A percentile compares a stretch with the other conserved stretches of the same genome.
phyloP scores from a whole-genome alignment of 2,329 filamentous ascomycete species.

The Lasiodiplodia theobromae region DNA sequence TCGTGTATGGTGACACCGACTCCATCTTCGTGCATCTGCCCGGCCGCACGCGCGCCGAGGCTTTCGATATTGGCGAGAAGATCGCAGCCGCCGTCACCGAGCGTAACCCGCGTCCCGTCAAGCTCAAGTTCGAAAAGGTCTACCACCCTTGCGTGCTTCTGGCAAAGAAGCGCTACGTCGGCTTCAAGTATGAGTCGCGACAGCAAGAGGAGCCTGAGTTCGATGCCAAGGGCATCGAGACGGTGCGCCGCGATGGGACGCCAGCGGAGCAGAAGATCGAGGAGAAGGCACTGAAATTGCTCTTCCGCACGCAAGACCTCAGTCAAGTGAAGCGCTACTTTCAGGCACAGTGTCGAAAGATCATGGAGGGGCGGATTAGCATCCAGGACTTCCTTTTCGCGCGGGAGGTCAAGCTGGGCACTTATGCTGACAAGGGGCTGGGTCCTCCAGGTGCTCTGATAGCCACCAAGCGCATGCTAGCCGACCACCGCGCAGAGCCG shows the following conservation, averaged over 20 bases:
- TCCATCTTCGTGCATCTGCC: conserved; percentile 91
- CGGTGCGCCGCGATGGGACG: conserved; percentile 91
- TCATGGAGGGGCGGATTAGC: conserved; percentile 86
- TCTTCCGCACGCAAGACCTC: conserved; percentile 90
- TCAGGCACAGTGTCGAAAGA: conserved; percentile 86
- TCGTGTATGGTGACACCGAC: conserved; percentile 98
- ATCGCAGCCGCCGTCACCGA: conserved; percentile 87
- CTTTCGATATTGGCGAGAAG: conserved; percentile 90
- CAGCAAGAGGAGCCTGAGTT: conserved; percentile 83
- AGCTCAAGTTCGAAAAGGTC: conserved; percentile 98
- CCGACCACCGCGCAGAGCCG: conserved; percentile 84
- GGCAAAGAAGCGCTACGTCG: conserved; percentile 97
- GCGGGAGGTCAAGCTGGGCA: conserved; percentile 87
- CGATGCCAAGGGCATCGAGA: conserved; percentile 98
- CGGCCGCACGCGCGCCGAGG: conserved; percentile 84
- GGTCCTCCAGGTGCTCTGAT: conserved; percentile 89
- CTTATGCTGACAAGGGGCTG: conserved; percentile 80
- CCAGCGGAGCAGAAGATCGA: conserved; percentile 97
- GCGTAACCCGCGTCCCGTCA: conserved; percentile 88
- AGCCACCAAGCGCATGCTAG: conserved; percentile 83
- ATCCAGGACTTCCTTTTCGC: conserved; percentile 97
- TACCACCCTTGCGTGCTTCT: conserved; percentile 94
- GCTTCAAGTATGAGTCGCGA: conserved; percentile 90
- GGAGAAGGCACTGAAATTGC: conserved; percentile 84
- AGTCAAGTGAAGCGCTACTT: conserved; percentile 91